Percentiles rank a stretch among this genome's conserved stretches.
Conservation (phyloP, 305 asterid genomes). For the Striga hermonthica region DNA sequence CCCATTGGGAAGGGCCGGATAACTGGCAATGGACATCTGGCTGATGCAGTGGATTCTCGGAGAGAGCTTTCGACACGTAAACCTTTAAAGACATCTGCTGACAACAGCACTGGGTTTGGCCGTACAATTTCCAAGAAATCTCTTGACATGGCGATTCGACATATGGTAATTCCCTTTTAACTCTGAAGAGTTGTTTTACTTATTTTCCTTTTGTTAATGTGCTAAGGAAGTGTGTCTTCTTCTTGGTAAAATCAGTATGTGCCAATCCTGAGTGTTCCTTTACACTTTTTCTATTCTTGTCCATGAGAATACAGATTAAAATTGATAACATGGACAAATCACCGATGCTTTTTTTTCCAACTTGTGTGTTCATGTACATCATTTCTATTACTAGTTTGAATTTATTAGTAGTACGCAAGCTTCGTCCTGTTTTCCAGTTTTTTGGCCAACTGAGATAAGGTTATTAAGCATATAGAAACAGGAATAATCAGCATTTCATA, state of each 20-base stretch:
- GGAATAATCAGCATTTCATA: background rate
- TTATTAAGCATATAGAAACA: too few species aligned
- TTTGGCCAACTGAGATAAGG: too few species aligned
- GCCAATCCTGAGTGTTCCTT: constrained; percentile 1
- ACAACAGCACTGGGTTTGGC: constrained; percentile 69
- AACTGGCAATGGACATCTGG: constrained; percentile 50
- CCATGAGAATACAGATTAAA: too few species aligned
- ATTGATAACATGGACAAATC: too few species aligned
- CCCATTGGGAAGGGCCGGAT: constrained; percentile 61
- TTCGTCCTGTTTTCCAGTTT: too few species aligned
- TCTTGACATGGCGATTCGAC: constrained; percentile 86
- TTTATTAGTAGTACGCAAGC: too few species aligned
- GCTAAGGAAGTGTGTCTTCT: background rate
- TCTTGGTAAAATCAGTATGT: background rate
- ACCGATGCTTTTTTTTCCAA: too few species aligned
- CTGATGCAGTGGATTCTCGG: constrained; percentile 53
- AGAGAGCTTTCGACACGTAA: constrained; percentile 63
- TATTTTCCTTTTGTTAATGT: constrained; percentile 2
- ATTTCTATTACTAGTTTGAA: too few species aligned
- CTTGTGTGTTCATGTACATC: too few species aligned
- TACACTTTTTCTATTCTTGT: too few species aligned
- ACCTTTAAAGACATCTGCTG: constrained; percentile 72
- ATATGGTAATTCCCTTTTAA: constrained; percentile 62
- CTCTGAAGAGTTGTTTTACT: constrained; percentile 15
- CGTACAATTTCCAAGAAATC: constrained; percentile 88